Evolutionary conservation across 257 asterid species (phyloP), one percentile per base, ranked within the genome.

Genomic region (Ophiorrhiza pumila): DNA sequence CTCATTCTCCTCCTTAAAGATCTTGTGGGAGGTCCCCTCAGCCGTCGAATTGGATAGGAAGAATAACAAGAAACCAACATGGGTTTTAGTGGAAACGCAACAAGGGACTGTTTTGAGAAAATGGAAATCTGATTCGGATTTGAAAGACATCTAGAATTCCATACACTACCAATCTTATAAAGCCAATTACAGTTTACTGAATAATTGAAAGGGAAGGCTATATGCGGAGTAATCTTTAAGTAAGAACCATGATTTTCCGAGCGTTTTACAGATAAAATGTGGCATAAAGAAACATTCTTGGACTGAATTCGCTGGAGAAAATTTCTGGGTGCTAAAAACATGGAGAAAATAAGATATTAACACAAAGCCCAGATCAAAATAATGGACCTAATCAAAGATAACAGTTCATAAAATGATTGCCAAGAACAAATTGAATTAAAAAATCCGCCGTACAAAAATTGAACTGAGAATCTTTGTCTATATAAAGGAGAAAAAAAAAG

Each of bases 1-100:
- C 76, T 80, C 73, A 88, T 92, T 71, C 96, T 85, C 77, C 77
- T 85, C 74, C 96, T 83, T 76, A 92, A 73, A 45, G 97, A 86
- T 76, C 96, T 86, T 18, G 98, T 62, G 69, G 90, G 90, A 3
- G 85, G 88, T 57, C 97, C 96, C 79, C 43, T 87, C 42, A 77
- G 49, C 67, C 65, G 64, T 42, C 77, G 49, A 60, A 82, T 79
- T 31, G 77, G 57, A 77, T 84, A 76, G 6, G 96, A 56, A 47
- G 91, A 87, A 76, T 83, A 81, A 61, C 64, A 77, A 64, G 76
- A 76, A 72, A 72, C 80, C 67, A 31, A 27, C 39, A 76, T 67
- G 29, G 65, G 43, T 45, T 77, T 73, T 41, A 17, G 58, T 34
- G 45, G 13, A 55, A 73, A 39, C 46, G 78, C 47, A 69, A 59